These are phyloP conservation scores for Kurtzmaniella quercitrusa DNA, from an alignment of 1,139 yeast genomes.

Conservation along the genomic window DNA sequence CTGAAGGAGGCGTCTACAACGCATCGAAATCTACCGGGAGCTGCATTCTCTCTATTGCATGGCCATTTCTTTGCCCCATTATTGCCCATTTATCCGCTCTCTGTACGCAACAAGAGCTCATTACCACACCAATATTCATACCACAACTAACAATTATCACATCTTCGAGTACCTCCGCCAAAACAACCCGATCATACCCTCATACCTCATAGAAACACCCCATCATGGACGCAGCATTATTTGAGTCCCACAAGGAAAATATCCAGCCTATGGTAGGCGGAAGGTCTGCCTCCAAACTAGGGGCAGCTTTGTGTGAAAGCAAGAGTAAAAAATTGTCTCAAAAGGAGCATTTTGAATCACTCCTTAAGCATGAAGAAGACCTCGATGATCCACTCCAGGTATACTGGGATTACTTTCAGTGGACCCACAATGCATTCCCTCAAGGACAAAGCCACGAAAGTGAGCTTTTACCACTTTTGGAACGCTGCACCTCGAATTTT, in stretches of 20 bases:
- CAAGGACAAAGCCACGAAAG: constrained; percentile 66
- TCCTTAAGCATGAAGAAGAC: constrained; percentile 46
- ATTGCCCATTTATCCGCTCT: too few relatives aligned
- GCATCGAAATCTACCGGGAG: too few relatives aligned
- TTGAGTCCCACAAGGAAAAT: constrained; percentile 79
- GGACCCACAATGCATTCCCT: constrained; percentile 68
- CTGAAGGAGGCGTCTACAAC: too few relatives aligned
- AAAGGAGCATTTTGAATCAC: constrained; percentile 41
- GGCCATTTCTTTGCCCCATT: too few relatives aligned
- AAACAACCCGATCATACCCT: too few relatives aligned
- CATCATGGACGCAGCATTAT: constrained; percentile 38
- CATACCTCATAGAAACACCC: too few relatives aligned
- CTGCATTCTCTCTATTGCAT: too few relatives aligned
- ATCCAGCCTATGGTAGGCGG: constrained; percentile 69
- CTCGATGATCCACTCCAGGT: constrained; percentile 80
- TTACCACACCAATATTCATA: too few relatives aligned
- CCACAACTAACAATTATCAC: too few relatives aligned
- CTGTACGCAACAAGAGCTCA: too few relatives aligned
- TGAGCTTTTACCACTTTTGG: constrained; percentile 63
- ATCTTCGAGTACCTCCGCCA: too few relatives aligned
- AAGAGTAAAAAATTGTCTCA: constrained; percentile 19
- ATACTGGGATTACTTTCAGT: constrained; percentile 64
- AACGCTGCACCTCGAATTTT: constrained; percentile 68
- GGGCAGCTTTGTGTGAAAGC: constrained; percentile 33
- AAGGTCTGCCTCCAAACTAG: constrained; percentile 59